A percentile compares a stretch with the other conserved stretches of the same genome.
Conservation (phyloP, 805 yeast genomes). For the Cyberlindnera euphorbiae region DNA sequence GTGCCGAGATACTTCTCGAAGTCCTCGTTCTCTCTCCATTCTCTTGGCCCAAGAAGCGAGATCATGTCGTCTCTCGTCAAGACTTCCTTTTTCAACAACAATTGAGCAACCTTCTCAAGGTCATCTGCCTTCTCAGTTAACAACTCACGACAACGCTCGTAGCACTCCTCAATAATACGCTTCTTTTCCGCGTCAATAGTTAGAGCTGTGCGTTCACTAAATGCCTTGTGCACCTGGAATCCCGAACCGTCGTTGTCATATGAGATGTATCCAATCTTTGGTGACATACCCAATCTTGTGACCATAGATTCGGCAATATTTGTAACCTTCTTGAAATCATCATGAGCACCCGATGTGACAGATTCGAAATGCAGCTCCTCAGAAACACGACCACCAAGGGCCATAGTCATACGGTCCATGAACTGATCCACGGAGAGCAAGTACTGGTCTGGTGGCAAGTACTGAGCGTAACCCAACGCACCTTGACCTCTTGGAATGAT, state of each 20-base stretch:
- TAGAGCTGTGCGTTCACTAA: constrained; percentile 66
- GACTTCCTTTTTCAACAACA: constrained; percentile 68
- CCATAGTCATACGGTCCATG: constrained; percentile 85
- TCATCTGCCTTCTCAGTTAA: constrained; percentile 54
- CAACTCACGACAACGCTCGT: constrained; percentile 52
- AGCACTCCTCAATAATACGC: constrained; percentile 60
- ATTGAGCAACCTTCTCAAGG: constrained; percentile 70
- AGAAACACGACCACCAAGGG: constrained; percentile 87
- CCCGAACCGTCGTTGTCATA: constrained; percentile 48
- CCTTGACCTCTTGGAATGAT: constrained; percentile 94
- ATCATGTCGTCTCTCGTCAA: constrained; percentile 79
- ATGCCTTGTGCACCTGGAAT: constrained; percentile 53
- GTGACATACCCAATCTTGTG: constrained; percentile 83
- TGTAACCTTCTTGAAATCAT: constrained; percentile 89
- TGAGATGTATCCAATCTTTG: constrained; percentile 63
- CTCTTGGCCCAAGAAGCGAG: constrained; percentile 68
- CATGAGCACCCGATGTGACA: constrained; percentile 89
- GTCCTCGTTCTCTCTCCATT: constrained; percentile 80
- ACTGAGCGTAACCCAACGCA: constrained; percentile 94
- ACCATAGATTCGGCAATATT: constrained; percentile 89
- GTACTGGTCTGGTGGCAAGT: constrained; percentile 85
- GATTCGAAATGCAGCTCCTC: constrained; percentile 85
- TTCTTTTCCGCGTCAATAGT: constrained; percentile 67
- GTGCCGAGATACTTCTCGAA: constrained; percentile 75
- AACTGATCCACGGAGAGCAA: constrained; percentile 73